Conservation (phyloP, 176 grass and related monocot species). For the Musa beccarii region DNA sequence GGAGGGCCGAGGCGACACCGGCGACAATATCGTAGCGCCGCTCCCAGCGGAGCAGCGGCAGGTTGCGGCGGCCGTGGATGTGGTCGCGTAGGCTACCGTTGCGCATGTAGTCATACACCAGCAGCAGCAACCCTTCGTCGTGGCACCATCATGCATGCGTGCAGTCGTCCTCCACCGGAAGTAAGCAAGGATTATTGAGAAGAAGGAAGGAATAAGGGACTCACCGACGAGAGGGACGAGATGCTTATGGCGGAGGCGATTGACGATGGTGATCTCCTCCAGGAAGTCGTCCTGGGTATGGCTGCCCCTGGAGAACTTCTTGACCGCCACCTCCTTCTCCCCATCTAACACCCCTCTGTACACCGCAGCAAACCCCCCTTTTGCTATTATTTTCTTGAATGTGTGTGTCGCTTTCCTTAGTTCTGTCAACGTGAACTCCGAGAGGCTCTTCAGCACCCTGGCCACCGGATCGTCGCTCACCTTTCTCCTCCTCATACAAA, state of each 20-base stretch:
- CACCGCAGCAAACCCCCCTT: conserved; percentile 73
- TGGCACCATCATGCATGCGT: conserved; percentile 43
- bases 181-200: background rate
- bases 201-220: background rate
- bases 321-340: conserved; percentile 34
- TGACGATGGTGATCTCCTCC: conserved; percentile 47
- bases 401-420: conserved; percentile 59
- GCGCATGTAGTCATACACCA: conserved; percentile 47
- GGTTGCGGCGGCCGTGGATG: too few species aligned
- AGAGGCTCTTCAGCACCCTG: conserved; percentile 39
- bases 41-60: too few species aligned
- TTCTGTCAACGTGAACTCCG: conserved; percentile 63
- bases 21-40: too few species aligned
- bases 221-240: conserved; percentile 43
- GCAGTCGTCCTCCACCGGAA: too few species aligned
- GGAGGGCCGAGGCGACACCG: too few species aligned
- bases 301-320: conserved; percentile 33
- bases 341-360: conserved; percentile 29
- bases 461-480: conserved; percentile 30
- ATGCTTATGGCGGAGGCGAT: conserved; percentile 42
- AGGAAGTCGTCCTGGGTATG: conserved; percentile 35
- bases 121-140: conserved; percentile 30
- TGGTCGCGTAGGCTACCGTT: too few species aligned
- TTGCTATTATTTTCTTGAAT: conserved; percentile 71
- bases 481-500: conserved; percentile 35